A percentile compares a stretch with the other conserved stretches of the same genome.
Evolutionary conservation across 306 rosid genomes (phyloP).

Genomic region (Abrus precatorius): DNA sequence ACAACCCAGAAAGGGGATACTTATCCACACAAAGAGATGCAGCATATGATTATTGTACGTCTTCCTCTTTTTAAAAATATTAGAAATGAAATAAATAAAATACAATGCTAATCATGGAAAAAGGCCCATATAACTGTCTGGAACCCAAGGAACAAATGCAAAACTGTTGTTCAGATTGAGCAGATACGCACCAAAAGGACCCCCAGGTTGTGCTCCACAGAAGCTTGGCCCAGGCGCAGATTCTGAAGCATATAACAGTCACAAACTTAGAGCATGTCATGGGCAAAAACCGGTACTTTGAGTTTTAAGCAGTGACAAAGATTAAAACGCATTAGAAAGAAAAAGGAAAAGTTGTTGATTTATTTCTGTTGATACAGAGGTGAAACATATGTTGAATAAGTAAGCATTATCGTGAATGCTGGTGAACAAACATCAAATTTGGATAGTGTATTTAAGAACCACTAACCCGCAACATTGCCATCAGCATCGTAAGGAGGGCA

Average conservation of each 20-base stretch:
- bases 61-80: background rate
- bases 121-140: constrained; percentile 10
- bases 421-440: constrained; percentile 9
- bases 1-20: constrained; percentile 27
- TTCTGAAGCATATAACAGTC: constrained; percentile 61
- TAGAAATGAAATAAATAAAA: constrained; percentile 7
- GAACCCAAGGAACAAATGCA: constrained; percentile 6
- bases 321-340: constrained; percentile 1
- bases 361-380: constrained; percentile 6
- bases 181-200: constrained; percentile 80
- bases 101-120: constrained; percentile 19
- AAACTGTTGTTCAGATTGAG: constrained; percentile 22
- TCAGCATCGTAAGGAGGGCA: constrained; percentile 92
- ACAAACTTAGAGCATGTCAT: constrained; percentile 34
- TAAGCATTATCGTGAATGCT: constrained; percentile 22
- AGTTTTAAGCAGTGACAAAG: constrained; percentile 32
- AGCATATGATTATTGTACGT: background rate
- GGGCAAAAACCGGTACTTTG: constrained; percentile 23
- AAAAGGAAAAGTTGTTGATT: constrained; percentile 4
- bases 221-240: constrained; percentile 56
- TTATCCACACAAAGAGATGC: constrained; percentile 31
- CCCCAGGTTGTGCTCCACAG: constrained; percentile 82
- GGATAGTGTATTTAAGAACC: constrained; percentile 40
- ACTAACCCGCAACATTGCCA: constrained; percentile 93
- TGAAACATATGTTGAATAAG: constrained; percentile 22